Percentiles rank a stretch among this genome's conserved stretches.
Conservation (phyloP, 1,284 basidiomycete genomes). For the Entoloma clypeatum region DNA sequence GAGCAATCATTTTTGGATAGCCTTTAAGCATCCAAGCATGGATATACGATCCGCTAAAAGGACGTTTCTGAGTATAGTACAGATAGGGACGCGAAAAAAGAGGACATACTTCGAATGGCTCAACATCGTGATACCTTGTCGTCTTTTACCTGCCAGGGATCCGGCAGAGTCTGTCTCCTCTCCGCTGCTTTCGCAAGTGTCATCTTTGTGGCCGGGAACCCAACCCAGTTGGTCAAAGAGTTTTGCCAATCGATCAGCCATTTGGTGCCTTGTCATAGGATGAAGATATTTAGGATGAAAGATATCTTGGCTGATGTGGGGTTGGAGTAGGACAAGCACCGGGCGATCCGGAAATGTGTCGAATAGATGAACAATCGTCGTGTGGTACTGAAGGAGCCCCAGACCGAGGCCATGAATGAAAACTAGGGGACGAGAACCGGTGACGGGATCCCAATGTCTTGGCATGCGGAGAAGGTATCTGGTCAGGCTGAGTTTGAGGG, state of each 20-base stretch:
- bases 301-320: conserved; percentile 81
- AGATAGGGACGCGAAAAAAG: not conserved
- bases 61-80: conserved; percentile 15
- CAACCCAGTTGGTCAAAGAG: conserved; percentile 68
- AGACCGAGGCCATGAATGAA: conserved; percentile 88
- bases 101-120: conserved; percentile 81
- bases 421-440: conserved; percentile 66
- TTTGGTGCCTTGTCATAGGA: conserved; percentile 64
- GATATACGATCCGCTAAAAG: conserved; percentile 60
- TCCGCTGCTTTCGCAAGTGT: conserved; percentile 21
- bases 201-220: conserved; percentile 32
- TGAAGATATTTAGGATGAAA: conserved; percentile 71
- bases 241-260: conserved; percentile 53
- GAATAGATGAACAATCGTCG: conserved; percentile 48
- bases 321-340: conserved; percentile 76
- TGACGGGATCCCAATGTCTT: conserved; percentile 52
- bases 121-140: conserved; percentile 66
- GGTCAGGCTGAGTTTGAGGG: not conserved
- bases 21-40: conserved; percentile 87
- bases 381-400: conserved; percentile 67
- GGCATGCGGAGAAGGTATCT: conserved; percentile 79
- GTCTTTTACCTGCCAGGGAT: conserved; percentile 18
- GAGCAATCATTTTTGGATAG: conserved; percentile 60
- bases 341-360: conserved; percentile 63
- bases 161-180: conserved; percentile 25